Conservation (phyloP, 139 green algal genomes). For the Coelastrella sp. region DNA sequence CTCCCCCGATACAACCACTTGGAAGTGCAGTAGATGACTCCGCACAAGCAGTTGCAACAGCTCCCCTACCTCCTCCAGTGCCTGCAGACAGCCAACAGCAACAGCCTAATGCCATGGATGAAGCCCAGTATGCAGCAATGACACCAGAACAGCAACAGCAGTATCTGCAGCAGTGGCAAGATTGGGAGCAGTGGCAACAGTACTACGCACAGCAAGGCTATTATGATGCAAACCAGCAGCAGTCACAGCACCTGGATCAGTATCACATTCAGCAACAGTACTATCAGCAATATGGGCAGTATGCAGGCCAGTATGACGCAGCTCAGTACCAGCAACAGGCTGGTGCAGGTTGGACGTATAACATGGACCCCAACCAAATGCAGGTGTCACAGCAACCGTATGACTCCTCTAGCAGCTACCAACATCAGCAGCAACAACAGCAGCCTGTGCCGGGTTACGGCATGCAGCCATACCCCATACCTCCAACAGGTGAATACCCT, state of each 20-base stretch:
- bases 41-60: not conserved
- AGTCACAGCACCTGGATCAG: not conserved
- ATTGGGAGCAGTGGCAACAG: conserved; percentile 52
- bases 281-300: not conserved
- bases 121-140: conserved; percentile 61
- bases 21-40: not conserved
- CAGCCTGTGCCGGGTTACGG: not conserved
- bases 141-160: conserved; percentile 44
- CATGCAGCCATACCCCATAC: not conserved
- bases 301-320: not conserved
- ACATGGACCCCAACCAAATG: no score
- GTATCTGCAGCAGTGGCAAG: conserved; percentile 62
- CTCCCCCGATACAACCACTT: not conserved
- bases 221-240: conserved; percentile 20
- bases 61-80: not conserved
- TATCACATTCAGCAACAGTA: not conserved
- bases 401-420: not conserved
- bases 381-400: conserved; percentile 23
- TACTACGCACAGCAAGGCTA: conserved; percentile 44
- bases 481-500: not conserved
- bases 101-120: conserved; percentile 45
- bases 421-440: conserved; percentile 21
- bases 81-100: conserved; percentile 17
- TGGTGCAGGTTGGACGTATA: not conserved
- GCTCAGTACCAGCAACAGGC: conserved; percentile 13